These are phyloP conservation scores for Scutellaria barbata DNA, from an alignment of 257 asterid genomes.

Conservation along the genomic window DNA sequence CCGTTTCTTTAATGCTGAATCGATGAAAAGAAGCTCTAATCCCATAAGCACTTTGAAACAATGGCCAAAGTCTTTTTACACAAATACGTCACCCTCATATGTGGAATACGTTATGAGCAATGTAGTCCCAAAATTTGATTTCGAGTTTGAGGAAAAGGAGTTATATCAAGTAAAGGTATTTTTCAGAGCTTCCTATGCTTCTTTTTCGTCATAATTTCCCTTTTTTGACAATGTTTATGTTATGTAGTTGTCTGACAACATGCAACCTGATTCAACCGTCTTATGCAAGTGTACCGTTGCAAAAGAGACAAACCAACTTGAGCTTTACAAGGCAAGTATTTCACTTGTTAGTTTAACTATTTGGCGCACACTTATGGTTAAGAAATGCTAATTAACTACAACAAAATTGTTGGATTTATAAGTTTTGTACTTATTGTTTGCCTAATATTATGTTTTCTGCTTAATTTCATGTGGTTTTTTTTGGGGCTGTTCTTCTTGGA, in stretches of 20 bases:
- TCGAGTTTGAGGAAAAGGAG: conserved; percentile 46
- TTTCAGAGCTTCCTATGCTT: not conserved
- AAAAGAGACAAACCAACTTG: conserved; percentile 39
- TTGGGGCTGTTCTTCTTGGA: not conserved
- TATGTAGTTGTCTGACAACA: conserved; percentile 48
- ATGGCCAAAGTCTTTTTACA: conserved; percentile 45
- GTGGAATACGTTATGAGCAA: conserved; percentile 42
- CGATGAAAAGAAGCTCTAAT: conserved; percentile 15
- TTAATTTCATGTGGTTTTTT: not conserved
- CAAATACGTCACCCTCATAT: conserved; percentile 45
- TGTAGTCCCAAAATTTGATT: conserved; percentile 40
- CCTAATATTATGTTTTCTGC: not conserved
- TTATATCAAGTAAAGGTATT: conserved; percentile 47
- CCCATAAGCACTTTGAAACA: conserved; percentile 28
- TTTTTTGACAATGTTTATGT: conserved; percentile 20
- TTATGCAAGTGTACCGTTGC: conserved; percentile 51
- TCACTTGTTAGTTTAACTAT: not conserved
- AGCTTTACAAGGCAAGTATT: conserved; percentile 51
- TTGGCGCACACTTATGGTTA: not conserved
- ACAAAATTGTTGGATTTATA: no score
- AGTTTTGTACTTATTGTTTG: not conserved
- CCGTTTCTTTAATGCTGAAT: conserved; percentile 24
- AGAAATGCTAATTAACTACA: no score
- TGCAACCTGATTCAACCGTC: conserved; percentile 46
- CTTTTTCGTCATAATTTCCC: not conserved